A percentile compares a stretch with the other conserved stretches of the same genome.
These are phyloP conservation scores for Trametes villosa DNA, from an alignment of 768 basidiomycete species.

Conservation along the genomic window DNA sequence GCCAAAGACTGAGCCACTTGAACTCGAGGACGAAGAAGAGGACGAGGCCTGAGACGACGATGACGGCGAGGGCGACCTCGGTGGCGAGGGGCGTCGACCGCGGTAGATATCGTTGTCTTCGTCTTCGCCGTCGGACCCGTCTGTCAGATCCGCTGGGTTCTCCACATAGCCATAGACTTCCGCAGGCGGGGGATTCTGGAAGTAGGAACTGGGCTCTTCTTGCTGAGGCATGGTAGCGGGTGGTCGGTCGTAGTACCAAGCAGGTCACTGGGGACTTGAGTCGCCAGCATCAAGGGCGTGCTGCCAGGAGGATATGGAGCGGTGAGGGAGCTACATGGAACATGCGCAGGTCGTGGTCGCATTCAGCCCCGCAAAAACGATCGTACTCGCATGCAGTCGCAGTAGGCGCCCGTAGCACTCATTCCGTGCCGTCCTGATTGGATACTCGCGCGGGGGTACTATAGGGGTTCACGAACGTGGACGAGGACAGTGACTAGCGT, in stretches of 20 bases:
- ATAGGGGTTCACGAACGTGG: too few species aligned
- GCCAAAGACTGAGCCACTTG: conserved; percentile 40
- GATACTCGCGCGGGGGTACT: too few species aligned
- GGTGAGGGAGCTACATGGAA: conserved; percentile 21
- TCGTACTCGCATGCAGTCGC: background rate
- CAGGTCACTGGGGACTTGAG: background rate
- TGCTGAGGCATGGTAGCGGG: conserved; percentile 9
- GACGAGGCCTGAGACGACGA: conserved; percentile 41
- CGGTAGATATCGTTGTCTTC: conserved; percentile 64
- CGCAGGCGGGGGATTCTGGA: conserved; percentile 8
- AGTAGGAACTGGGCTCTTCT: conserved; percentile 11
- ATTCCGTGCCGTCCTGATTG: background rate
- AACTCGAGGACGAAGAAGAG: conserved; percentile 44
- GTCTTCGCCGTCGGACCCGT: conserved; percentile 22
- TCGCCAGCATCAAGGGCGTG: conserved; percentile 17
- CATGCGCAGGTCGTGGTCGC: conserved; percentile 11
- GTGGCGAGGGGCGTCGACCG: conserved; percentile 48
- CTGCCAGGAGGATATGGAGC: conserved; percentile 1
- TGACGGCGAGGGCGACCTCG: conserved; percentile 33
- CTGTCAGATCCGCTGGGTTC: conserved; percentile 10
- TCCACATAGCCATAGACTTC: conserved; percentile 21
- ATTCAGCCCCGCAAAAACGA: conserved; percentile 8
- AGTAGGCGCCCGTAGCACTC: conserved; percentile 5
- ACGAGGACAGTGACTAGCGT: too few species aligned
- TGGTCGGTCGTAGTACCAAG: background rate